Evolutionary conservation across 129 eudicot genomes (phyloP).

Genomic region (Centrapalus pauciflorus): DNA sequence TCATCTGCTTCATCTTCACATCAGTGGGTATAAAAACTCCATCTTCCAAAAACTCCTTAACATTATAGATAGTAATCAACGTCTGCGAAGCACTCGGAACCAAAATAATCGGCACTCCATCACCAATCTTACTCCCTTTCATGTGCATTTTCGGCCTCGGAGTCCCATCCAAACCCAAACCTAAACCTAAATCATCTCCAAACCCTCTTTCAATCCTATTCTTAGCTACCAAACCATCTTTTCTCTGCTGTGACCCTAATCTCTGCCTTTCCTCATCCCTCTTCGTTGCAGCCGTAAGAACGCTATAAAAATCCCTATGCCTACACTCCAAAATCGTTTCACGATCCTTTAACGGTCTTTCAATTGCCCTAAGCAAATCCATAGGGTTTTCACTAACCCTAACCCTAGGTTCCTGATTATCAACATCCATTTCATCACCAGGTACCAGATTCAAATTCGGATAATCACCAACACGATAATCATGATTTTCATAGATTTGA

Average conservation of each 20-base stretch:
- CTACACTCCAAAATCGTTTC: slow-evolving; percentile 59
- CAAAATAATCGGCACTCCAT: slow-evolving; percentile 92
- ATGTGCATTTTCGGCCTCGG: slow-evolving; percentile 53
- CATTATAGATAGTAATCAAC: slow-evolving; percentile 85
- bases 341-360: slow-evolving; percentile 68
- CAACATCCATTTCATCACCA: slow-evolving; percentile 19
- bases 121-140: slow-evolving; percentile 82
- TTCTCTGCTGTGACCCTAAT: slow-evolving; percentile 63
- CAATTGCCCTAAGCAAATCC: slow-evolving; percentile 42
- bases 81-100: slow-evolving; percentile 94
- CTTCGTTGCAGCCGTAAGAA: slow-evolving; percentile 48
- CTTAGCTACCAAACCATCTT: slow-evolving; percentile 73
- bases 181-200: slow-evolving; percentile 48
- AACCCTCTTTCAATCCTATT: slow-evolving; percentile 53
- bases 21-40: slow-evolving; percentile 93
- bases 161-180: slow-evolving; percentile 49
- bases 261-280: slow-evolving; percentile 78
- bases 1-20: slow-evolving; percentile 87
- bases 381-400: slow-evolving; percentile 35
- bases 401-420: slow-evolving; percentile 19
- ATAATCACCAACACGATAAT: slow-evolving; percentile 33
- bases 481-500: slow-evolving; percentile 20
- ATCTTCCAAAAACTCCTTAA: slow-evolving; percentile 97
- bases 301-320: slow-evolving; percentile 62
- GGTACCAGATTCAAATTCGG: slow-evolving; percentile 25